Percentiles rank a stretch among this genome's conserved stretches.
phyloP scores from a whole-genome alignment of 1,284 basidiomycete species.

The Puccinia novopanici region DNA sequence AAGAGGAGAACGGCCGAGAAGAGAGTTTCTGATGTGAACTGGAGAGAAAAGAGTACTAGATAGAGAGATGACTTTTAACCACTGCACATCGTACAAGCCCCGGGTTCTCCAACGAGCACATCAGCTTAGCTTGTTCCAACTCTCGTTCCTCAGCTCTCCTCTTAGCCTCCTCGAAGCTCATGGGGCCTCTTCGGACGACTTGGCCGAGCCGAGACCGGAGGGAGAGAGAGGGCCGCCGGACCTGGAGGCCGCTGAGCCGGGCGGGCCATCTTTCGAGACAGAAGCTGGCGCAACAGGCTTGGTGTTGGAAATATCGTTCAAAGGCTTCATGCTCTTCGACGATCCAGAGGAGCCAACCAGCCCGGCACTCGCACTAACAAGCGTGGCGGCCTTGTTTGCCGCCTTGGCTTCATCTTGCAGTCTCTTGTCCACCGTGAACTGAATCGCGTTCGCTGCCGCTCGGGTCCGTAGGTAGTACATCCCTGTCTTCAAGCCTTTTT shows the following conservation, averaged over 20 bases:
- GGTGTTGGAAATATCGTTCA: slow-evolving; percentile 31
- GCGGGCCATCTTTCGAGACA: slow-evolving; percentile 36
- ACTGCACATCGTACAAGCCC: slow-evolving; percentile 58
- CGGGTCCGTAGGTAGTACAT: slow-evolving; percentile 87
- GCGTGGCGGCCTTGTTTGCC: slow-evolving; percentile 60
- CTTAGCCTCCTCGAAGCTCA: slow-evolving; percentile 81
- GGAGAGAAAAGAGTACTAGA: too few species aligned
- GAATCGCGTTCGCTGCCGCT: slow-evolving; percentile 91
- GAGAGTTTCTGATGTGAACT: too few species aligned
- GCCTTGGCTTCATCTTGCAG: slow-evolving; percentile 71
- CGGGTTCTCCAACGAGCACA: slow-evolving; percentile 84
- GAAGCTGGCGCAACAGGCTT: slow-evolving; percentile 21
- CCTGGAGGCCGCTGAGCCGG: neutral
- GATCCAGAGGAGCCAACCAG: neutral
- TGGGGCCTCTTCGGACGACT: slow-evolving; percentile 54
- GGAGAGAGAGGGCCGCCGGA: neutral
- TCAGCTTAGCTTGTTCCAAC: slow-evolving; percentile 74
- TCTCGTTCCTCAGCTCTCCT: slow-evolving; percentile 73
- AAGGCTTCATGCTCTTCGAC: slow-evolving; percentile 6
- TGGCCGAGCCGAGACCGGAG: slow-evolving; percentile 20
- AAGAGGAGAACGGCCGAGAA: too few species aligned
- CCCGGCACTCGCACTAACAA: slow-evolving; percentile 13
- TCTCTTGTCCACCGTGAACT: slow-evolving; percentile 85
- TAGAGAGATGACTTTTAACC: slow-evolving; percentile 15
- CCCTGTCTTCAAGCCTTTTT: slow-evolving; percentile 97